Evolutionary conservation across 352 stramenopile species (phyloP).

Genomic region (Pythium coloratum): DNA sequence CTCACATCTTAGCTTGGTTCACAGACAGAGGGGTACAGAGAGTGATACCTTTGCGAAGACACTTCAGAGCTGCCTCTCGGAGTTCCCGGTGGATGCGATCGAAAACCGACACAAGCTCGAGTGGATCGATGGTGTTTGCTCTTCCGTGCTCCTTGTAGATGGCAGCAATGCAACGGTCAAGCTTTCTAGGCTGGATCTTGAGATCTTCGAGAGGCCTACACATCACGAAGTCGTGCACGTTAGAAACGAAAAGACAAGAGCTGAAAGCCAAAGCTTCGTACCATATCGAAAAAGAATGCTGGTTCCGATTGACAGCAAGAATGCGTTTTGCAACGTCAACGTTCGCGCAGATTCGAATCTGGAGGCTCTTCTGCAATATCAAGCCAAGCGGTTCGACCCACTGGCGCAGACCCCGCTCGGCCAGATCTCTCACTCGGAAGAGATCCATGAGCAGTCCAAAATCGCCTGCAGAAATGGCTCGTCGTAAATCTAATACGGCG

Average conservation of each 20-base stretch:
- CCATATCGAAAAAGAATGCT: slow-evolving; percentile 25
- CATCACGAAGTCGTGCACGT: not conserved
- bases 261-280: not conserved
- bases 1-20: too few species aligned
- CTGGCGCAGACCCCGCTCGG: not conserved
- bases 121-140: slow-evolving; percentile 19
- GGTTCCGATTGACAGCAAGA: slow-evolving; percentile 20
- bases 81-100: not conserved
- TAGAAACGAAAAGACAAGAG: not conserved
- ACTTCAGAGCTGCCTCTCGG: not conserved
- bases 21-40: not conserved
- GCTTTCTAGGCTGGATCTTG: slow-evolving; percentile 8
- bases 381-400: slow-evolving; percentile 20
- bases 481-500: not conserved
- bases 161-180: slow-evolving; percentile 7
- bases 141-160: slow-evolving; percentile 13
- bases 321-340: slow-evolving; percentile 22
- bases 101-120: slow-evolving; percentile 19
- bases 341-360: slow-evolving; percentile 20
- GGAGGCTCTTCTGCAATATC: slow-evolving; percentile 22
- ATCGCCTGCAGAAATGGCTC: slow-evolving; percentile 18
- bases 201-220: slow-evolving; percentile 21
- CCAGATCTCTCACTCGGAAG: not conserved
- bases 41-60: slow-evolving; percentile 26
- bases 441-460: slow-evolving; percentile 25